Evolutionary conservation across 2,329 filamentous ascomycete genomes (phyloP).

Genomic region (Diplodia seriata): DNA sequence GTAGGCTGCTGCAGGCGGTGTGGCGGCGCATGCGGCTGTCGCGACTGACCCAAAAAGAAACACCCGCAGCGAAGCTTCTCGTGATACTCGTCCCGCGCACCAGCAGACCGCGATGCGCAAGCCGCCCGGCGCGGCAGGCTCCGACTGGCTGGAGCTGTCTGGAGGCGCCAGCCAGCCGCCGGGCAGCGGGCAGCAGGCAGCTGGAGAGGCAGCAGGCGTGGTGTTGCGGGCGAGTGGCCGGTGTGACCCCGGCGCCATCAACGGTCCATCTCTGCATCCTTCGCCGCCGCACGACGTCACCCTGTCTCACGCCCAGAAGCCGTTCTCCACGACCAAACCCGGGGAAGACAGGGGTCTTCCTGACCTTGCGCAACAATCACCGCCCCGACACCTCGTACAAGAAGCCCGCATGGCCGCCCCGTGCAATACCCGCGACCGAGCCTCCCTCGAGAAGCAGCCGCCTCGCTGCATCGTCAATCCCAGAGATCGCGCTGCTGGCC

Average conservation of each 20-base stretch:
- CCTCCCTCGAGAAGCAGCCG: background rate
- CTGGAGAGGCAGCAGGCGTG: background rate
- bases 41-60: constrained; percentile 8
- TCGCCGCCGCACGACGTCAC: constrained; percentile 14
- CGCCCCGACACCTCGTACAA: background rate
- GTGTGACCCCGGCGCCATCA: constrained; percentile 10
- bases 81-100: background rate
- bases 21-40: constrained; percentile 18
- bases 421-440: background rate
- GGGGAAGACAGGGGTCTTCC: constrained; percentile 3
- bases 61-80: too few relatives aligned
- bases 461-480: background rate
- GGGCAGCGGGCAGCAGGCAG: too few relatives aligned
- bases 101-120: background rate
- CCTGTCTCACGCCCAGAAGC: background rate
- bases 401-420: background rate
- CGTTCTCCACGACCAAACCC: constrained; percentile 21
- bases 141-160: background rate
- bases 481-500: constrained; percentile 3
- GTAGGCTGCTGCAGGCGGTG: constrained; percentile 16
- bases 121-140: background rate
- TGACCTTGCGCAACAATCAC: background rate
- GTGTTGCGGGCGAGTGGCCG: background rate
- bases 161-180: too few relatives aligned
- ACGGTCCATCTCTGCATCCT: background rate